Conservation (phyloP, 2,329 filamentous ascomycete genomes). For the Cercospora zeina region DNA sequence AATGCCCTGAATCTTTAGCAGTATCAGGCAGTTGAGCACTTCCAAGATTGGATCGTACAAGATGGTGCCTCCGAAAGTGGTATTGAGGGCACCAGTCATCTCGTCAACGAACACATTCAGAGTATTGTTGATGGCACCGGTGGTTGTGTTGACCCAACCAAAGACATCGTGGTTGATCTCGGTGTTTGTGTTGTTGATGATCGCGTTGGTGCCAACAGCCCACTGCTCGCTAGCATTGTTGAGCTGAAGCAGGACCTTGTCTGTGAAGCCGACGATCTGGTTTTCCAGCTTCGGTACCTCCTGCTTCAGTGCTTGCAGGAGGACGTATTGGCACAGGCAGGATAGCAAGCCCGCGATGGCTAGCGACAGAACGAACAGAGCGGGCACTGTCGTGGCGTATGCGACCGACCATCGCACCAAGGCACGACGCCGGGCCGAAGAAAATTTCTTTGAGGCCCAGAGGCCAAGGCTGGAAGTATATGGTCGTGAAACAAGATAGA, state of each 20-base stretch:
- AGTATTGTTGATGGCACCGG: constrained; percentile 78
- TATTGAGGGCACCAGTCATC: constrained; percentile 71
- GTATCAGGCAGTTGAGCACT: constrained; percentile 82
- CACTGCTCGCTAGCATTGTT: constrained; percentile 73
- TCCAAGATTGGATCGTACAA: constrained; percentile 76
- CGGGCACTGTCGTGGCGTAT: constrained; percentile 81
- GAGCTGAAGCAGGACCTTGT: constrained; percentile 71
- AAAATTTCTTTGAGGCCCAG: constrained; percentile 65
- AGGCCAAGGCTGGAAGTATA: constrained; percentile 72
- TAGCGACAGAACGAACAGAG: constrained; percentile 82
- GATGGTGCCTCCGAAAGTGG: constrained; percentile 77
- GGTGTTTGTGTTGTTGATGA: constrained; percentile 63
- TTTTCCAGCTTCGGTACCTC: constrained; percentile 72
- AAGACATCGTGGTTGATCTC: constrained; percentile 84
- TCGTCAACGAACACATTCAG: constrained; percentile 77
- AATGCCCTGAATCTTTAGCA: constrained; percentile 79
- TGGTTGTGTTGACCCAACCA: constrained; percentile 82
- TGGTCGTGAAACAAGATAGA: constrained; percentile 83
- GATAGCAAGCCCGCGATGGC: constrained; percentile 79
- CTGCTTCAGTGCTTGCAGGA: constrained; percentile 72
- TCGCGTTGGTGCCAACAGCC: constrained; percentile 73
- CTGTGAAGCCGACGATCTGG: constrained; percentile 76
- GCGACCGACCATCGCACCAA: constrained; percentile 80
- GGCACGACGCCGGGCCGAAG: constrained; percentile 64
- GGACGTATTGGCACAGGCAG: constrained; percentile 76